A percentile compares a stretch with the other conserved stretches of the same genome.
These are phyloP conservation scores for Dictyophora rubrovolvata DNA, from an alignment of 768 basidiomycete species.

Conservation along the genomic window DNA sequence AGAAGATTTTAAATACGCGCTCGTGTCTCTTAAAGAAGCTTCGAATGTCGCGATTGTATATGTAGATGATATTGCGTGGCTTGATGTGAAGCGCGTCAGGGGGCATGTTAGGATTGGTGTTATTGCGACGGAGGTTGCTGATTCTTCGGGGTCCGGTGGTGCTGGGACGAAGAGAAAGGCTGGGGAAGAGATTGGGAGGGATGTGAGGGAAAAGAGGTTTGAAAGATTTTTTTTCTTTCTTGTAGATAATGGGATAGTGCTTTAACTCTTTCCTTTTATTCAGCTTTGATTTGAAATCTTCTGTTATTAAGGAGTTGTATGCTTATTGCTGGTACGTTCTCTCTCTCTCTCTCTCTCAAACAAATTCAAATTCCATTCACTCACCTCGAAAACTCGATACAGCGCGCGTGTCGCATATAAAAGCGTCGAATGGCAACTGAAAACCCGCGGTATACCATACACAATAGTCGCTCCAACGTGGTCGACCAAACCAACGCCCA, in stretches of 20 bases:
- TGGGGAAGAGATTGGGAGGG: background rate
- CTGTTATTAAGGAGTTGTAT: constrained; percentile 67
- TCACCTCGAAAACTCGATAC: background rate
- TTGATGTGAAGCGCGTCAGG: constrained; percentile 61
- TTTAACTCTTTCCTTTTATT: background rate
- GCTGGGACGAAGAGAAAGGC: constrained; percentile 4
- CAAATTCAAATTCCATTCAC: background rate
- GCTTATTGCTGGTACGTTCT: constrained; percentile 70
- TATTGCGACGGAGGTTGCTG: background rate
- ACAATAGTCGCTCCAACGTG: constrained; percentile 49
- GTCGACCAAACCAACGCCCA: constrained; percentile 27
- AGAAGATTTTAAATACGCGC: constrained; percentile 68
- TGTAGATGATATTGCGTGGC: constrained; percentile 72
- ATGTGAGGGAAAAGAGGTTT: background rate
- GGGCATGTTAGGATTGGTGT: constrained; percentile 25
- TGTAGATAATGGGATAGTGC: background rate
- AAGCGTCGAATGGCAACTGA: constrained; percentile 81
- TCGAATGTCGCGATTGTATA: constrained; percentile 45
- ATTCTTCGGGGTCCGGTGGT: background rate
- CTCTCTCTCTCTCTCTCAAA: background rate
- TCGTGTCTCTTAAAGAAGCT: constrained; percentile 56
- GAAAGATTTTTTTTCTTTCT: background rate
- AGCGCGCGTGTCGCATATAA: constrained; percentile 88
- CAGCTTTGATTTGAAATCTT: constrained; percentile 60
- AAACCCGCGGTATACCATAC: constrained; percentile 68